Evolutionary conservation across 805 yeast genomes (phyloP).

Genomic region (Priceomyces castillae): DNA sequence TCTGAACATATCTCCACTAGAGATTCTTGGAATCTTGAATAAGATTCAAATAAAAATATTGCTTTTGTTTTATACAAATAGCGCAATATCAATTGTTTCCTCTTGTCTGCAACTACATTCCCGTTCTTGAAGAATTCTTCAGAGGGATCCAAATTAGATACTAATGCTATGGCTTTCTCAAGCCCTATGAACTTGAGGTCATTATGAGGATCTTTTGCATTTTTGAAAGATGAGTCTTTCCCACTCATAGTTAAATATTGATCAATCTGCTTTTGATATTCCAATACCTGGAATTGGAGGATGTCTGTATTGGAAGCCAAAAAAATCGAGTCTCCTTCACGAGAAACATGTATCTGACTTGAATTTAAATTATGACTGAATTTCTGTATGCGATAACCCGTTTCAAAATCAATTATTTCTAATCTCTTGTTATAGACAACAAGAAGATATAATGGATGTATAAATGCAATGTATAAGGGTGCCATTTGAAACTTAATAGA

Average conservation of each 20-base stretch:
- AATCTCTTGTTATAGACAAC: conserved; percentile 29
- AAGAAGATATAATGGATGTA: conserved; percentile 34
- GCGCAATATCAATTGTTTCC: conserved; percentile 32
- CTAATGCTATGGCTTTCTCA: conserved; percentile 31
- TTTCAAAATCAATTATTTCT: conserved; percentile 33
- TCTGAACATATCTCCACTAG: conserved; percentile 40
- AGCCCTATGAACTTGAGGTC: conserved; percentile 34
- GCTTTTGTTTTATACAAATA: conserved; percentile 35
- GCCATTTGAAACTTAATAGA: conserved; percentile 21
- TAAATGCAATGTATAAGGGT: conserved; percentile 25
- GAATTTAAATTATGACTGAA: conserved; percentile 31
- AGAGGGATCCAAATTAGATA: conserved; percentile 21
- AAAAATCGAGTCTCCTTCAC: conserved; percentile 12
- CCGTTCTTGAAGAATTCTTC: conserved; percentile 24
- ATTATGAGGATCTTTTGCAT: conserved; percentile 22
- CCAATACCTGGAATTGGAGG: conserved; percentile 26
- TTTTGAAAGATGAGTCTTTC: conserved; percentile 13
- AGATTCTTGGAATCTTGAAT: conserved; percentile 36
- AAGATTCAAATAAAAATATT: conserved; percentile 28
- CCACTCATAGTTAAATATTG: conserved; percentile 28
- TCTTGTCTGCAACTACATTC: conserved; percentile 12
- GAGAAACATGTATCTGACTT: conserved; percentile 17
- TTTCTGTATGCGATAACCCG: conserved; percentile 35
- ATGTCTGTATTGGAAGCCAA: conserved; percentile 30
- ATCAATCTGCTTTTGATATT: conserved; percentile 34